Conservation (phyloP, 768 basidiomycete species). For the Clitopilus passeckerianus region DNA sequence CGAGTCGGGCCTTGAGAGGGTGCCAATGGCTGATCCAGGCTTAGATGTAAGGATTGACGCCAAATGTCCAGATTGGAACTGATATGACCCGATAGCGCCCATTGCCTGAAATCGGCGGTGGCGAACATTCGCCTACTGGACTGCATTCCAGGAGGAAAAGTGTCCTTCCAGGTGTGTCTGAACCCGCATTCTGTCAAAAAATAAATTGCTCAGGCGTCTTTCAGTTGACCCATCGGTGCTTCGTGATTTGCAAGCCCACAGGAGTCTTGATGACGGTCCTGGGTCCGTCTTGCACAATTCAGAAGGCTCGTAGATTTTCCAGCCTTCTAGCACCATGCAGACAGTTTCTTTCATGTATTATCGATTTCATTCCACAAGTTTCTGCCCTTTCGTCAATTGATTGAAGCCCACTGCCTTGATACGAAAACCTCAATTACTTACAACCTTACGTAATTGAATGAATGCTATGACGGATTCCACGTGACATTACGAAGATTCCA, state of each 20-base stretch:
- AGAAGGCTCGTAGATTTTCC: constrained; percentile 11
- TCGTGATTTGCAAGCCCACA: constrained; percentile 82
- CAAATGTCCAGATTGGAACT: background rate
- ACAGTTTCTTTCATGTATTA: background rate
- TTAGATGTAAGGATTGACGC: constrained; percentile 54
- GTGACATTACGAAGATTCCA: constrained; percentile 37
- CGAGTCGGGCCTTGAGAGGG: constrained; percentile 79
- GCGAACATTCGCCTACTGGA: constrained; percentile 56
- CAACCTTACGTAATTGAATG: constrained; percentile 1
- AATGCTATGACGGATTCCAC: constrained; percentile 24
- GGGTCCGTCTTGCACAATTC: constrained; percentile 13
- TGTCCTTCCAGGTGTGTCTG: constrained; percentile 75
- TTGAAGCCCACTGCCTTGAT: background rate
- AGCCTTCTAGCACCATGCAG: background rate
- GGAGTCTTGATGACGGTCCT: constrained; percentile 65
- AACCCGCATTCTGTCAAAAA: background rate
- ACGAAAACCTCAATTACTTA: background rate
- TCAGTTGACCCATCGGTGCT: constrained; percentile 85
- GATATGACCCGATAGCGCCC: constrained; percentile 38
- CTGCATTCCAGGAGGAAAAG: constrained; percentile 93
- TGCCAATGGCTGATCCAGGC: constrained; percentile 91
- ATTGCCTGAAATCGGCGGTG: constrained; percentile 55
- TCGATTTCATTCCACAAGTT: constrained; percentile 7
- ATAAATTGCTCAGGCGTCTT: constrained; percentile 11
- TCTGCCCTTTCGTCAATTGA: background rate